Evolutionary conservation across 2,329 filamentous ascomycete genomes (phyloP).

Genomic region (Aspergillus brunneoviolaceus): DNA sequence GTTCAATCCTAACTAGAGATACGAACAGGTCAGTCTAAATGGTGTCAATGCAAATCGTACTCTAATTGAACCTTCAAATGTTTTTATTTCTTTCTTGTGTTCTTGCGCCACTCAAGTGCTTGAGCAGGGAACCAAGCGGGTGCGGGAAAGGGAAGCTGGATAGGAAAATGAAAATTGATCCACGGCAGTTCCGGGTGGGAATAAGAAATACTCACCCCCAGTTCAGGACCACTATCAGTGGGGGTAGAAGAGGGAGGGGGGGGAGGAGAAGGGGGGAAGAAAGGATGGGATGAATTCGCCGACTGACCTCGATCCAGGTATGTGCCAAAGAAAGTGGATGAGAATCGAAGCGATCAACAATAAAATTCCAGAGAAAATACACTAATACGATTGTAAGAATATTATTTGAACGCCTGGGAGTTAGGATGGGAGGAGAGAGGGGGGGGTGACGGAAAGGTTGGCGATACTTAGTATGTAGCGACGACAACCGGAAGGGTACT

Average conservation of each 20-base stretch:
- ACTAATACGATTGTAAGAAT: background rate
- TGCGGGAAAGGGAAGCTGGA: background rate
- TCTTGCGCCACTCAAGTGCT: background rate
- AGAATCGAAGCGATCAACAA: constrained; percentile 12
- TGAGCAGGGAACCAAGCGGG: background rate
- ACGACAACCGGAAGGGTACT: background rate
- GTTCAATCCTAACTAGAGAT: background rate
- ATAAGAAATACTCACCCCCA: constrained; percentile 16
- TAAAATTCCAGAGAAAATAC: background rate
- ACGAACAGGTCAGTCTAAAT: background rate
- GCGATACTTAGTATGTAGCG: background rate
- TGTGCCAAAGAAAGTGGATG: constrained; percentile 15
- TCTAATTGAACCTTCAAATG: background rate
- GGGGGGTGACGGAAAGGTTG: background rate
- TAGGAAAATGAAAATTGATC: constrained; percentile 1
- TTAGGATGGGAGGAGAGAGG: background rate
- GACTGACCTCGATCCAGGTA: constrained; percentile 2
- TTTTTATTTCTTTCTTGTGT: background rate
- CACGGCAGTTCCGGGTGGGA: background rate
- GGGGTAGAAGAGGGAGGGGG: constrained; percentile 12
- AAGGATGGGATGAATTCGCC: background rate
- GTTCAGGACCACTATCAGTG: constrained; percentile 13
- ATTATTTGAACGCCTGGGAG: background rate
- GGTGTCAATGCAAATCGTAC: background rate
- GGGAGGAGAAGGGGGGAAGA: background rate